These are phyloP conservation scores for Toxoplasma gondii DNA, from an alignment of 169 alveolate genomes.

Conservation along the genomic window DNA sequence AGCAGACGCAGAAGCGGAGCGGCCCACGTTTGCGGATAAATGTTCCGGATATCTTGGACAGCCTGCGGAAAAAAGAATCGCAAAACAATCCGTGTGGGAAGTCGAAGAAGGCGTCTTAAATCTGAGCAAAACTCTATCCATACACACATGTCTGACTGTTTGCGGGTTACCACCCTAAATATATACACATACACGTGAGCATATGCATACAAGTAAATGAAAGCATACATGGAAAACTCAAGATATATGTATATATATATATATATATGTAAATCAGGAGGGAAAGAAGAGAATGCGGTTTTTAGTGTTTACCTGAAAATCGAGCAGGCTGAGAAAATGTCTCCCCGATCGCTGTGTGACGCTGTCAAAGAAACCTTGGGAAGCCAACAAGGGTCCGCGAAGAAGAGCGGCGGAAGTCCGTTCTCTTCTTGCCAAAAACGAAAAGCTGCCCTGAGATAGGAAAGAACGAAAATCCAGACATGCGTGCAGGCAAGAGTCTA, in stretches of 20 bases:
- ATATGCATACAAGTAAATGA: not conserved
- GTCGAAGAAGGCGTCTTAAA: not conserved
- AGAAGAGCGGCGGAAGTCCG: slow-evolving; percentile 14
- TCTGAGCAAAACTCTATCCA: not conserved
- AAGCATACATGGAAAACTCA: not conserved
- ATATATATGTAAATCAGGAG: not conserved
- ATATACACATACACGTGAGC: not conserved
- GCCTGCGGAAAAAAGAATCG: not conserved
- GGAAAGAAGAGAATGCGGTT: not conserved
- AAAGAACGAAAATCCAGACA: not conserved
- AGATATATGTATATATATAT: not conserved
- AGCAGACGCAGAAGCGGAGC: slow-evolving; percentile 71
- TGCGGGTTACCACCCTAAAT: too few relatives aligned
- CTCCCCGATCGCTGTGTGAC: not conserved
- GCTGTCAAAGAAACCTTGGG: slow-evolving; percentile 30
- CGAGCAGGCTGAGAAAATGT: not conserved
- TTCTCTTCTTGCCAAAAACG: slow-evolving; percentile 9
- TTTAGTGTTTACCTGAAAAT: not conserved
- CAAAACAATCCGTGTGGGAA: not conserved
- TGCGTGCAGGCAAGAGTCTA: too few relatives aligned
- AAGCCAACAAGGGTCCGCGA: slow-evolving; percentile 2
- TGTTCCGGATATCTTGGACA: slow-evolving; percentile 52
- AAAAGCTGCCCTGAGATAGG: not conserved
- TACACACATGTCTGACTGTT: not conserved
- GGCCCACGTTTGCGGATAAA: slow-evolving; percentile 82